phyloP scores from a whole-genome alignment of 2,329 filamentous ascomycete genomes.

The Ilyonectria sp. region DNA sequence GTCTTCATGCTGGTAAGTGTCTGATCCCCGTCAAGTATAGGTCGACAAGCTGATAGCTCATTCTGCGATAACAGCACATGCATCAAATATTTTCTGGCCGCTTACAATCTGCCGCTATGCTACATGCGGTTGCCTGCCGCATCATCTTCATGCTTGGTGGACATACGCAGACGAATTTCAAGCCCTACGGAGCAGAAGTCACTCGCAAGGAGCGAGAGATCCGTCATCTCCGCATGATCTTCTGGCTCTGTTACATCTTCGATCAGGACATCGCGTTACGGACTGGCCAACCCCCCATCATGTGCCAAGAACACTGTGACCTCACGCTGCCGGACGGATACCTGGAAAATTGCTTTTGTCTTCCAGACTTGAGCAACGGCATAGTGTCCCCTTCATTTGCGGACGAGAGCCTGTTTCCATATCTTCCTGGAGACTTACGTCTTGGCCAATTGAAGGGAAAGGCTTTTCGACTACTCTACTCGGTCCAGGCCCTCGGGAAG shows the following conservation, averaged over 20 bases:
- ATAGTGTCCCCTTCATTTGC: neutral
- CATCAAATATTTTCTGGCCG: slow-evolving; percentile 62
- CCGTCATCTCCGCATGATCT: slow-evolving; percentile 57
- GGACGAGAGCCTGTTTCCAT: slow-evolving; percentile 42
- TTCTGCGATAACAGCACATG: slow-evolving; percentile 52
- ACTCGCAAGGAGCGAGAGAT: slow-evolving; percentile 44
- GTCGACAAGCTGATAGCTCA: neutral
- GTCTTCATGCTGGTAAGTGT: slow-evolving; percentile 61
- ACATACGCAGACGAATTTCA: slow-evolving; percentile 49
- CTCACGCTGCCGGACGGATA: slow-evolving; percentile 2
- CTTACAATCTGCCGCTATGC: slow-evolving; percentile 59
- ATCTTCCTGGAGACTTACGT: slow-evolving; percentile 62
- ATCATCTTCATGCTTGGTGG: slow-evolving; percentile 65
- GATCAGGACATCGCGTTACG: slow-evolving; percentile 70
- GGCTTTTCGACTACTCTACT: slow-evolving; percentile 63
- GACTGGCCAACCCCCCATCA: slow-evolving; percentile 65
- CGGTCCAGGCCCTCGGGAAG: slow-evolving; percentile 61
- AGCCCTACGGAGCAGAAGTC: slow-evolving; percentile 18
- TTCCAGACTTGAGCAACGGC: slow-evolving; percentile 19
- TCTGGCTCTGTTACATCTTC: slow-evolving; percentile 67
- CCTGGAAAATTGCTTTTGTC: slow-evolving; percentile 37
- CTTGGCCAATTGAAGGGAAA: slow-evolving; percentile 67
- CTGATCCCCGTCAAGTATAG: neutral
- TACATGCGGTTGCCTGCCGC: slow-evolving; percentile 60
- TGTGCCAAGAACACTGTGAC: slow-evolving; percentile 56